Conservation (phyloP, 2,329 filamentous ascomycete species). For the Biscogniauxia sp. region DNA sequence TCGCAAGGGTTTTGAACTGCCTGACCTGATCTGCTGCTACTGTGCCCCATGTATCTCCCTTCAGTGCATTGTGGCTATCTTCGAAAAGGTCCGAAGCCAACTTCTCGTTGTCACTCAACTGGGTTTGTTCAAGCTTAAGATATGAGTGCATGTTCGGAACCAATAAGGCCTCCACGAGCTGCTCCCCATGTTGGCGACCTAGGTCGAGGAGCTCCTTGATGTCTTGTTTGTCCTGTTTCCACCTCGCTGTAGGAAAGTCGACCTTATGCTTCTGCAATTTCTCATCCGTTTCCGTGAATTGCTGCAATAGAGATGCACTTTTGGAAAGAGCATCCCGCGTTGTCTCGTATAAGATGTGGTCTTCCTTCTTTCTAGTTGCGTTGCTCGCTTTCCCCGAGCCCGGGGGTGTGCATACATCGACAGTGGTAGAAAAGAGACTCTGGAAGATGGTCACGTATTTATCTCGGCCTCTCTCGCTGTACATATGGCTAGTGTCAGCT, state of each 20-base stretch:
- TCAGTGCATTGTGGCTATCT: slow-evolving; percentile 21
- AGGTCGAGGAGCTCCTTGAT: slow-evolving; percentile 31
- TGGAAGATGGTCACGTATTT: slow-evolving; percentile 12
- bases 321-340: slow-evolving; percentile 19
- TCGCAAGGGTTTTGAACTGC: slow-evolving; percentile 22
- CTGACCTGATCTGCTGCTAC: slow-evolving; percentile 26
- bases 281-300: slow-evolving; percentile 29
- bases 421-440: slow-evolving; percentile 13
- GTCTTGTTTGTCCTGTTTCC: slow-evolving; percentile 35
- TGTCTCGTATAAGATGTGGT: slow-evolving; percentile 25
- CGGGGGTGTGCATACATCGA: neutral
- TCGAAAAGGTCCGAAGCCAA: slow-evolving; percentile 33
- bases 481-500: slow-evolving; percentile 5
- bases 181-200: slow-evolving; percentile 34
- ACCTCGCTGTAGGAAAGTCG: slow-evolving; percentile 26
- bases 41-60: slow-evolving; percentile 28
- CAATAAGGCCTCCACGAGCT: slow-evolving; percentile 26
- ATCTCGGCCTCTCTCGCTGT: slow-evolving; percentile 15
- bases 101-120: slow-evolving; percentile 24
- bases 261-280: slow-evolving; percentile 24
- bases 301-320: slow-evolving; percentile 28
- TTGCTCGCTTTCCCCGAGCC: neutral
- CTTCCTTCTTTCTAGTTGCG: slow-evolving; percentile 17
- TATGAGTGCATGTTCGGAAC: slow-evolving; percentile 16
- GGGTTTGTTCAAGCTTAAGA: slow-evolving; percentile 14